Evolutionary conservation across 306 rosid genomes (phyloP).

Genomic region (Vigna hirtella): DNA sequence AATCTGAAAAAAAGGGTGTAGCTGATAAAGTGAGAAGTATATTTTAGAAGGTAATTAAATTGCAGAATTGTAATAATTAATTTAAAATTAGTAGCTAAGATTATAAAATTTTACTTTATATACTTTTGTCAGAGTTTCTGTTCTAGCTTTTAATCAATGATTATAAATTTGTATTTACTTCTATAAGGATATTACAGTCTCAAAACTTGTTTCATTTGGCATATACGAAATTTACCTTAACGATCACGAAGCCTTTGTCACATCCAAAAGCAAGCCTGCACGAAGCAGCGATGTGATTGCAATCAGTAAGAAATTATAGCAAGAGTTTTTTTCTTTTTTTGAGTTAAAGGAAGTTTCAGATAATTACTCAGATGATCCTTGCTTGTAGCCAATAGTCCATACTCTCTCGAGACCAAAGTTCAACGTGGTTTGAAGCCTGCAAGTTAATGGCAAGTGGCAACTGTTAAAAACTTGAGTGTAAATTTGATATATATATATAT

Average conservation of each 20-base stretch:
- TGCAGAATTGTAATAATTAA: not conserved
- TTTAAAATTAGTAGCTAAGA: not conserved
- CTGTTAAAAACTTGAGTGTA: not conserved
- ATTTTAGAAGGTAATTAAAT: not conserved
- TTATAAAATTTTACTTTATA: not conserved
- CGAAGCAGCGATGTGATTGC: slow-evolving; percentile 2
- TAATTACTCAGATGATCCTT: slow-evolving; percentile 59
- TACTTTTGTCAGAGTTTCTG: not conserved
- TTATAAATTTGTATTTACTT: not conserved
- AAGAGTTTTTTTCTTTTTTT: not conserved
- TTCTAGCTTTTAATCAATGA: not conserved
- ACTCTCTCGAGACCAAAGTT: slow-evolving; percentile 64
- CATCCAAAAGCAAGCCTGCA: slow-evolving; percentile 67
- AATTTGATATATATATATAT: not conserved
- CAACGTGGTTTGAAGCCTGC: slow-evolving; percentile 55
- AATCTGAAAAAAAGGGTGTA: not conserved
- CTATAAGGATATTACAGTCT: not conserved
- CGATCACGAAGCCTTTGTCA: slow-evolving; percentile 57
- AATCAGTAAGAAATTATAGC: slow-evolving; percentile 1
- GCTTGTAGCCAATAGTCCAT: slow-evolving; percentile 62
- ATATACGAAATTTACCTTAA: slow-evolving; percentile 36
- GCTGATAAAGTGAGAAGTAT: not conserved
- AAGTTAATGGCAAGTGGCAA: slow-evolving; percentile 21
- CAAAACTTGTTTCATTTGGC: slow-evolving; percentile 26
- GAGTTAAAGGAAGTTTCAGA: slow-evolving; percentile 23